Evolutionary conservation across 495 filamentous ascomycete species (phyloP), one percentile per base, ranked within the genome.

Genomic region (Cryomyces minteri): DNA sequence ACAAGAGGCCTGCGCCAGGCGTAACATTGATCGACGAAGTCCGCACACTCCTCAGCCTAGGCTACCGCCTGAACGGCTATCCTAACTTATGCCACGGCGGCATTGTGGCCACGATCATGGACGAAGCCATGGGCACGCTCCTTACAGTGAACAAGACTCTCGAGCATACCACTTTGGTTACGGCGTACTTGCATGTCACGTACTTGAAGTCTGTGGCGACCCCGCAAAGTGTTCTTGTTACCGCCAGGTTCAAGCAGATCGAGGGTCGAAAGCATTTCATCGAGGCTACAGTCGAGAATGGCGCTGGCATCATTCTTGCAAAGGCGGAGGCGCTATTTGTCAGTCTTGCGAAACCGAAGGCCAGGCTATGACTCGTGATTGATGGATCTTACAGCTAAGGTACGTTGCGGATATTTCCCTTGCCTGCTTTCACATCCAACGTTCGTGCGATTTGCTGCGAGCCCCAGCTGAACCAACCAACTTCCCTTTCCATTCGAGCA

Each of bases 31-130:
- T 74, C 40, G 48, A 55, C 11, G 64, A 71, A 45, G 36, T 74
- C 40, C 58, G 60, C 29, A 57, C 57, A 6, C 58, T 78, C 14
- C 39, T 78, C 10, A 68, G 66, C 6, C 58, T 78, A 4, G 72
- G 71, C n/a, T 58, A 58, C 7, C 67, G 65, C 31, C 44, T 83
- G 44, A 74, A 77, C 51, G 77, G 77, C 2, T 69, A 69, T 48
- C 60, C 69, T n/a, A 58, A 65, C 11, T 63, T 74, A 25, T 62
- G 67, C 31, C 77, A 82, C 55, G 78, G 77, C 12, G 78, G 75
- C 14, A 66, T 78, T 38, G 64, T 76, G 14, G 67, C 66, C n/a
- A 67, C 71, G 1, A 58, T 84, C 28, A 51, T 82, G 31, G 76
- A 79, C 48, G 71, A 76, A 49, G 58, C 59, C 5, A 67, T 70